phyloP scores from a whole-genome alignment of 306 rosid species.

The Echinosophora koreensis region DNA sequence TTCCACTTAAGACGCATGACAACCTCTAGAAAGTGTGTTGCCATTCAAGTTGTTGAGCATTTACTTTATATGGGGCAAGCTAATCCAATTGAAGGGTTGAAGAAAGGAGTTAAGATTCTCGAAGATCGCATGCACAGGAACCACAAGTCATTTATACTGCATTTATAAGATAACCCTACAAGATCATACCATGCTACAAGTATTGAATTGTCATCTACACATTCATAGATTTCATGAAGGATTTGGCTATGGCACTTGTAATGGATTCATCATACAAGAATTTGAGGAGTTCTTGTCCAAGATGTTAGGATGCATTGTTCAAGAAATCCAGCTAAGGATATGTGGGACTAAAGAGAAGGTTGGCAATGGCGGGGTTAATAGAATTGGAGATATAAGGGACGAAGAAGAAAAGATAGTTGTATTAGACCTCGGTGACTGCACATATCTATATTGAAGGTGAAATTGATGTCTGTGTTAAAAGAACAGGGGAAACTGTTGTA shows the following conservation, averaged over 20 bases:
- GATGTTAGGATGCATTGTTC: constrained; percentile 73
- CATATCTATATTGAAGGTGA: constrained; percentile 61
- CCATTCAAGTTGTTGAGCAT: too few species aligned
- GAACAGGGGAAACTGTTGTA: constrained; percentile 73
- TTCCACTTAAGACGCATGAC: too few species aligned
- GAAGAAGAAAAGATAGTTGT: constrained; percentile 81
- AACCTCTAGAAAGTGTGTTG: too few species aligned
- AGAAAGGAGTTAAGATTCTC: too few species aligned
- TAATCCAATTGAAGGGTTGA: too few species aligned
- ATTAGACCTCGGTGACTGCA: constrained; percentile 40
- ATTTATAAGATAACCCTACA: constrained; percentile 80
- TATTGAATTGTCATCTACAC: constrained; percentile 77
- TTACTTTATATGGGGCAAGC: too few species aligned
- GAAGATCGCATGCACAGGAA: too few species aligned
- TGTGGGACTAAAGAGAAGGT: constrained; percentile 61
- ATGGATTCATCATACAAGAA: constrained; percentile 76
- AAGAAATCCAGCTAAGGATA: constrained; percentile 75
- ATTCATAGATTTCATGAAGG: constrained; percentile 88
- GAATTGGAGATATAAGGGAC: constrained; percentile 78
- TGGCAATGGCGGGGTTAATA: constrained; percentile 51
- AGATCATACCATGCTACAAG: constrained; percentile 65
- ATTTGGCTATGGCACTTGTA: constrained; percentile 70
- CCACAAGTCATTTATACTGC: constrained; percentile 71
- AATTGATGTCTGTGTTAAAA: constrained; percentile 65
- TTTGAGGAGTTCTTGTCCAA: constrained; percentile 82